phyloP scores from a whole-genome alignment of 176 grass and related monocot genomes.

The Musa beccarii region DNA sequence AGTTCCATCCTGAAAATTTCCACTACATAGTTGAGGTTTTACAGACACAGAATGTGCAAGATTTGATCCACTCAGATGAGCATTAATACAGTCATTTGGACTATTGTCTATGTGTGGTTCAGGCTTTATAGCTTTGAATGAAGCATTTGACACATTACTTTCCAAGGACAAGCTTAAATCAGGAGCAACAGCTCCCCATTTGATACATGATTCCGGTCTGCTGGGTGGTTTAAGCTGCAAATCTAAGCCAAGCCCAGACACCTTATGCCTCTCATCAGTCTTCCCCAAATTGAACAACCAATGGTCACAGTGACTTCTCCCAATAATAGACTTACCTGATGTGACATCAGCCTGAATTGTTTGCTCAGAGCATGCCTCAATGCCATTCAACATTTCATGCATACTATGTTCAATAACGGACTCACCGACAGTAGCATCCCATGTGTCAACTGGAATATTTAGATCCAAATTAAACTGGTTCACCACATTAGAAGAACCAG shows the following conservation, averaged over 20 bases:
- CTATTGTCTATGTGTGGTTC: background rate
- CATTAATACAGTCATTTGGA: background rate
- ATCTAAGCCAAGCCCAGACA: background rate
- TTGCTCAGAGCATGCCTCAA: background rate
- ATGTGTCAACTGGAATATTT: background rate
- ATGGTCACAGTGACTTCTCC: too few relatives aligned
- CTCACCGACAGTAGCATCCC: background rate
- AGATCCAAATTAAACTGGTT: background rate
- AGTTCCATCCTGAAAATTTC: background rate
- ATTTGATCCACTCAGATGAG: too few relatives aligned
- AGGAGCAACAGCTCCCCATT: background rate
- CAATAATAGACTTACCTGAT: background rate
- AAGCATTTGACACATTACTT: background rate
- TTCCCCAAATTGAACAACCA: too few relatives aligned
- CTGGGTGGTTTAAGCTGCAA: background rate
- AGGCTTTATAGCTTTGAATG: background rate
- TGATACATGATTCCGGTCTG: background rate
- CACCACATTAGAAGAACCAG: background rate
- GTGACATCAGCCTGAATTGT: background rate
- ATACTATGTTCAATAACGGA: background rate
- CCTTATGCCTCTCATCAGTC: background rate
- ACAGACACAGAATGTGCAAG: background rate
- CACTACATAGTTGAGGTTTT: background rate
- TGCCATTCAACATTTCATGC: background rate
- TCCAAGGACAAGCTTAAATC: background rate